Evolutionary conservation across 1,284 basidiomycete genomes (phyloP).

Genomic region (Athelia sp.): DNA sequence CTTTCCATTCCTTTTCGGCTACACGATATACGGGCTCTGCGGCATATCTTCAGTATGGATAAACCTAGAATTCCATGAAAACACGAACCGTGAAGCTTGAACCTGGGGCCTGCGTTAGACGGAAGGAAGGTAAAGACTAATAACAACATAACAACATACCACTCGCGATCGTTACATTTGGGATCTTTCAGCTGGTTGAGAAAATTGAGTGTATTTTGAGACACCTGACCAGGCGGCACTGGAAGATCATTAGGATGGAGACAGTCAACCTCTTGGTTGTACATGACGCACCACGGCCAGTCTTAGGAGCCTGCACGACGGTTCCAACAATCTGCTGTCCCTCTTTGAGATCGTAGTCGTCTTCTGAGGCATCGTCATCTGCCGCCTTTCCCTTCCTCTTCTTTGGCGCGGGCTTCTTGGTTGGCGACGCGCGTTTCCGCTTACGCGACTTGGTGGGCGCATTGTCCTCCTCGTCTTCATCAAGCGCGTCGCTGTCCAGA

Average conservation of each 20-base stretch:
- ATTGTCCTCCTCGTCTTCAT: conserved; percentile 33
- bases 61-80: not conserved
- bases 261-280: not conserved
- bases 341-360: conserved; percentile 49
- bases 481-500: conserved; percentile 45
- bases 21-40: conserved; percentile 78
- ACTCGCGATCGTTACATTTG: conserved; percentile 81
- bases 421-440: conserved; percentile 26
- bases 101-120: conserved; percentile 38
- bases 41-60: not conserved
- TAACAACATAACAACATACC: conserved; percentile 43
- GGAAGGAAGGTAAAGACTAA: not conserved
- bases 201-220: conserved; percentile 80
- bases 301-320: conserved; percentile 73
- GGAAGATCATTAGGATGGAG: conserved; percentile 4
- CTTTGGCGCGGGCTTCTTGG: conserved; percentile 14
- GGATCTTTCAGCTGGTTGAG: conserved; percentile 68
- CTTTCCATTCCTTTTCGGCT: conserved; percentile 85
- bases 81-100: conserved; percentile 63
- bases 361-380: conserved; percentile 33
- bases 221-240: conserved; percentile 86
- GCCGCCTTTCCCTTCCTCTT: conserved; percentile 18
- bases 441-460: conserved; percentile 18
- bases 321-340: conserved; percentile 68
- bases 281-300: conserved; percentile 62